Evolutionary conservation across 257 asterid genomes (phyloP).

Genomic region (Solanum piurae): DNA sequence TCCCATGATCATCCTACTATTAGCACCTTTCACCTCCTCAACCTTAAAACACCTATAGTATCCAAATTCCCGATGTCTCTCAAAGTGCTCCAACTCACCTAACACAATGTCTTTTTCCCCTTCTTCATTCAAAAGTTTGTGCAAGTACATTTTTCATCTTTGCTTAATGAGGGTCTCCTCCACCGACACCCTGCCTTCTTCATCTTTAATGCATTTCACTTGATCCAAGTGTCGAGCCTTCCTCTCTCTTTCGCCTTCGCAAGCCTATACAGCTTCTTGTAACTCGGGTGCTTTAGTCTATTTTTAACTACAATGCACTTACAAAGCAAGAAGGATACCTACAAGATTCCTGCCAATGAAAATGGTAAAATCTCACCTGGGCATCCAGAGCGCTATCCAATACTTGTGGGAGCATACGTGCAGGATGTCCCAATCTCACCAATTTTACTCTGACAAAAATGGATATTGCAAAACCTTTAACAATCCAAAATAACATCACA

Average conservation of each 20-base stretch:
- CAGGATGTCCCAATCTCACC: constrained; percentile 97
- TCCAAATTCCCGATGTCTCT: neutral
- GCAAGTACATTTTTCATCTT: neutral
- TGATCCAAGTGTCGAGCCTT: neutral
- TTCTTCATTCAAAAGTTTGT: neutral
- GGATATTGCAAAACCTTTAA: neutral
- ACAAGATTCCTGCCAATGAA: constrained; percentile 4
- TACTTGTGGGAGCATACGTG: constrained; percentile 95
- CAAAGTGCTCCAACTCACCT: neutral
- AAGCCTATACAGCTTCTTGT: neutral
- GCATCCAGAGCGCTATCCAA: constrained; percentile 90
- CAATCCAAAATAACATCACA: neutral
- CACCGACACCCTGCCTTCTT: neutral
- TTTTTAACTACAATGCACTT: neutral
- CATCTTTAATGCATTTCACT: neutral
- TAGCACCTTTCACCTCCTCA: neutral
- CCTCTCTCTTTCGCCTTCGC: neutral
- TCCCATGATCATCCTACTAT: neutral
- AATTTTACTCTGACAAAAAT: constrained; percentile 60
- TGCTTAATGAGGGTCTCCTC: neutral
- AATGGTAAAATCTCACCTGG: constrained; percentile 42
- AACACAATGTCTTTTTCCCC: neutral
- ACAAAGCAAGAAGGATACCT: neutral
- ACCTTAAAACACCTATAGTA: neutral
- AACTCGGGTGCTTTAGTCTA: neutral